Evolutionary conservation across 208 protist species (phyloP), one percentile per base, ranked within the genome.

Genomic region (Leishmania gerbilli): DNA sequence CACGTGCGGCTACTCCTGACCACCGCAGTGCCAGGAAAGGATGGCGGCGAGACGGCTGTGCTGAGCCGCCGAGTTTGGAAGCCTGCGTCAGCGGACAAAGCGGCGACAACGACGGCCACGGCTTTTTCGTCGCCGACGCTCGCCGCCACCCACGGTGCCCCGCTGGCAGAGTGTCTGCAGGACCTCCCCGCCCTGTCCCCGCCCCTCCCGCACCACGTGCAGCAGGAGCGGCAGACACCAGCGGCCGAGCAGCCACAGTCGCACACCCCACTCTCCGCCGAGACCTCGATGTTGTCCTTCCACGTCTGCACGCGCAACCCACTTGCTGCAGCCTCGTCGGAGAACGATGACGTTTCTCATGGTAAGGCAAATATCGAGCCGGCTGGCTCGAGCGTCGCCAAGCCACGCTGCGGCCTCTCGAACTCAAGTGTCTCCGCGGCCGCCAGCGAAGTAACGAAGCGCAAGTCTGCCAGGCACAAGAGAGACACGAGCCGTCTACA

Each of bases 381-480:
- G 13, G 11, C 71, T 40, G 72, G 1, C 24, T n/a, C 40, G 40
- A 42, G 58, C 56, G 21, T 19, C 74, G 31, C 47, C 0, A 84
- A 72, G 51, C 40, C 49, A 4, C 81, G 71, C 19, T 60, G 60
- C 56, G 58, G 62, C 60, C 51, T 45, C 49, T 45, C 72, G 31
- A 64, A 45, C 72, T 76, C 53, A 42, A 65, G 49, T 53, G 5
- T 21, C 31, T 62, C 51, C 34, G 31, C 53, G 5, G 40, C 45
- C 40, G 68, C 68, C 40, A 51, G 37, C 31, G 82, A 80, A 2
- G 60, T 21, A 11, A 85, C 74, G 56, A 49, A 42, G 62, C 71
- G 76, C 71, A 85, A 76, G 64, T 42, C 81, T 34, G 21, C 56
- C 64, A 85, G 74, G 77, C 82, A 79, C 17, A 81, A 76, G 74